These are phyloP conservation scores for Lachnellula suecica DNA, from an alignment of 2,329 filamentous ascomycete genomes.

Conservation along the genomic window DNA sequence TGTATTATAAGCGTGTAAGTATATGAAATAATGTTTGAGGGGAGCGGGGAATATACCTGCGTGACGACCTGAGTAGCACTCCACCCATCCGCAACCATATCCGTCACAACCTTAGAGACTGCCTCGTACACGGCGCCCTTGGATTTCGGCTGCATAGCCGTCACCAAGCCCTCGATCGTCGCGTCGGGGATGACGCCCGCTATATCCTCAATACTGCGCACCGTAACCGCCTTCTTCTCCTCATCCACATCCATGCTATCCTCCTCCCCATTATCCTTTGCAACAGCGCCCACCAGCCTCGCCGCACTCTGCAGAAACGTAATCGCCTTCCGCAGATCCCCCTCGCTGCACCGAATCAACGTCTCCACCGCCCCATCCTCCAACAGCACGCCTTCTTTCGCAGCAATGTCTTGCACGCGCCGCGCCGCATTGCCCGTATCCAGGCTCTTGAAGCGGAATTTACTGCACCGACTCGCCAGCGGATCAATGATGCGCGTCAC, in stretches of 20 bases:
- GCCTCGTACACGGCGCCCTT: constrained; percentile 66
- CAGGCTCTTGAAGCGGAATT: constrained; percentile 96
- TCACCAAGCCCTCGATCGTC: constrained; percentile 69
- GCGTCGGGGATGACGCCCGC: constrained; percentile 84
- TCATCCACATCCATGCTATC: constrained; percentile 47
- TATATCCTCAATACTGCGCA: constrained; percentile 87
- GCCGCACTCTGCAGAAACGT: constrained; percentile 96
- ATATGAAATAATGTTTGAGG: not conserved
- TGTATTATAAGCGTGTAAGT: constrained; percentile 33
- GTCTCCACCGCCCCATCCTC: constrained; percentile 80
- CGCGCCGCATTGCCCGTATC: constrained; percentile 81
- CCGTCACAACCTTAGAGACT: constrained; percentile 78
- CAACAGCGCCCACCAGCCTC: constrained; percentile 70
- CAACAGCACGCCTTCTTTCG: constrained; percentile 71
- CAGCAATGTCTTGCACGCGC: constrained; percentile 80
- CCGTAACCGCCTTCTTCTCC: constrained; percentile 70
- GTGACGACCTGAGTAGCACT: constrained; percentile 84
- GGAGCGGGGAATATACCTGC: constrained; percentile 56
- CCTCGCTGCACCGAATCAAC: constrained; percentile 84
- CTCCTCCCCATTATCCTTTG: constrained; percentile 38
- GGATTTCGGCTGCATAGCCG: constrained; percentile 73
- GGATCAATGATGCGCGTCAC: constrained; percentile 98
- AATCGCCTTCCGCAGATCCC: constrained; percentile 93
- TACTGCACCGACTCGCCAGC: constrained; percentile 87
- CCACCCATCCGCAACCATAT: constrained; percentile 96